These are phyloP conservation scores for Calendula officinalis DNA, from an alignment of 129 eudicot species.

Conservation along the genomic window DNA sequence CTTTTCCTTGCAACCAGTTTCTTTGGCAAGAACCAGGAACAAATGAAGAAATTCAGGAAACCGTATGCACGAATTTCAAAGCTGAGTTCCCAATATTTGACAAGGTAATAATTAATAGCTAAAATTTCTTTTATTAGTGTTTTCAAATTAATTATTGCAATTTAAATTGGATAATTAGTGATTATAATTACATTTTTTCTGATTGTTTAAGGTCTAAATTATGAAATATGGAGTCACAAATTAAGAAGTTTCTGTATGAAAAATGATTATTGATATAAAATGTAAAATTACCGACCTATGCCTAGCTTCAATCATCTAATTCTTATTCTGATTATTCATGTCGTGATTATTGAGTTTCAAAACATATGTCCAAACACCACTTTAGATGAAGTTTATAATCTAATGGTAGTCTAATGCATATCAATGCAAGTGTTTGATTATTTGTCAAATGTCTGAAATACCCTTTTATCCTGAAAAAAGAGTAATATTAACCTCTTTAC, in stretches of 20 bases:
- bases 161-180: neutral
- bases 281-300: neutral
- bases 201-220: neutral
- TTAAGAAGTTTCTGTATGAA: neutral
- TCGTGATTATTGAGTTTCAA: neutral
- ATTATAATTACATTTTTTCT: neutral
- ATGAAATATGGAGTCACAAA: neutral
- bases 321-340: constrained; percentile 5
- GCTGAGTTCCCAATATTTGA: constrained; percentile 90
- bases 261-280: neutral
- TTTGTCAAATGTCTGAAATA: neutral
- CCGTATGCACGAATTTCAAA: constrained; percentile 74
- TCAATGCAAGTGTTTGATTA: neutral
- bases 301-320: neutral
- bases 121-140: neutral
- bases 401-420: neutral
- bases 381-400: constrained; percentile 9
- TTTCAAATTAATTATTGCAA: neutral
- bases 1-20: constrained; percentile 92
- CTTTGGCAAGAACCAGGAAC: constrained; percentile 93
- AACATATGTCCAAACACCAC: neutral
- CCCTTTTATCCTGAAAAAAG: constrained; percentile 1
- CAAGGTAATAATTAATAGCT: constrained; percentile 48
- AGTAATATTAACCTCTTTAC: neutral
- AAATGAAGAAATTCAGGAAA: constrained; percentile 73